Evolutionary conservation across 495 filamentous ascomycete genomes (phyloP), one percentile per base, ranked within the genome.

Genomic region (Penicillium bialowiezense): DNA sequence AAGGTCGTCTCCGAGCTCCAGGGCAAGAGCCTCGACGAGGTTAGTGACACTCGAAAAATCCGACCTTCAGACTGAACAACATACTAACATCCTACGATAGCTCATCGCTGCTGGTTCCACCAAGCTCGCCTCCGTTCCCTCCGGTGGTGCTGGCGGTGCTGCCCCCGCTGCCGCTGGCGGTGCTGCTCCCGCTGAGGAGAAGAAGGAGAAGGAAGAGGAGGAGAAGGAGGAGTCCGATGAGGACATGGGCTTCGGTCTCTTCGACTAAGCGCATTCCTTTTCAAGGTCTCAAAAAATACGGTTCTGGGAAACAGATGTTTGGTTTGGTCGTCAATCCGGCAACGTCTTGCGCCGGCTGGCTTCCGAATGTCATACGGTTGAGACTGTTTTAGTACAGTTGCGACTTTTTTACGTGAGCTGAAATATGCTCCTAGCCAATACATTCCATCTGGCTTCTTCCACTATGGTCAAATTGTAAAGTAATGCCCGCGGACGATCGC

Each of bases 181-280:
- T 63, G 89, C 75, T 55, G 86, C 74, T 52, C 86, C 81, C 55
- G 81, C 82, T 58, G 84, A 83, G 72, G 85, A 78, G 60, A 84
- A 88, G 69, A 78, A 83, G 69, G 85, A 82, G 66, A 78, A 83
- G 69, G 85, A 82, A 65, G 88, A 86, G 62, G 85, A 91, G 79
- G 75, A 77, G 65, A 79, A 85, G 67, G 84, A 89, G 74, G 93
- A 97, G 83, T 97, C 93, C 68, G 93, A 99, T 75, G 93, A 99
- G 70, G 93, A 99, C 70, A 99, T 99, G 93, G 93, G 93, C 68
- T 96, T 99, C 82, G 93, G 93, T 87, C 91, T 99, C 51, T 97
- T 97, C 87, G 92, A 97, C 80, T 97, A 77, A 73, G 60, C 60
- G 59, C 60, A 37, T 60, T 60, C 48, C 28, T 49, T 48, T 13